These are phyloP conservation scores for Trichoderma semiorbis DNA, from an alignment of 2,329 filamentous ascomycete species.

Conservation along the genomic window DNA sequence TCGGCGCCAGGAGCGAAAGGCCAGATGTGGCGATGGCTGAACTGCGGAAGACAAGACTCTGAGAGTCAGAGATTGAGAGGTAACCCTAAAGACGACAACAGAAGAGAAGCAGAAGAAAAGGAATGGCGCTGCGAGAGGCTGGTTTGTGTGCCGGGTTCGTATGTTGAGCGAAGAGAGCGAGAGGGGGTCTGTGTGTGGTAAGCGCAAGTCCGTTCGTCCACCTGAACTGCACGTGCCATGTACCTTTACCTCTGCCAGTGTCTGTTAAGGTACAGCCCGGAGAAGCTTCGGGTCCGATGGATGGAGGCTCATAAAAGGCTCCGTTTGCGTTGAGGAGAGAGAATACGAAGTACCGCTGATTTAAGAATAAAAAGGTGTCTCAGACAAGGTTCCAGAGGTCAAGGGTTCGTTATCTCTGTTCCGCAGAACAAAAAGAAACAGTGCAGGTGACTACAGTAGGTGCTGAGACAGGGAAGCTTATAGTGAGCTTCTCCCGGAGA, in stretches of 20 bases:
- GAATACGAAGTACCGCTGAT: not conserved
- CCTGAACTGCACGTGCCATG: not conserved
- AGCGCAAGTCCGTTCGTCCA: not conserved
- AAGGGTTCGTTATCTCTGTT: not conserved
- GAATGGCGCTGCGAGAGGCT: slow-evolving; percentile 7
- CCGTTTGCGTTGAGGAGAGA: not conserved
- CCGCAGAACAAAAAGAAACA: not conserved
- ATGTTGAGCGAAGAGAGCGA: not conserved
- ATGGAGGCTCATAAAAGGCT: not conserved
- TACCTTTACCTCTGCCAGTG: not conserved
- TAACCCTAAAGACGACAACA: not conserved
- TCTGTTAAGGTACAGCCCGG: not conserved
- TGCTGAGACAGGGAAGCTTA: not conserved
- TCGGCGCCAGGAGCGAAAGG: not conserved
- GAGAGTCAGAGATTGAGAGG: not conserved
- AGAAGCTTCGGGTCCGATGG: not conserved
- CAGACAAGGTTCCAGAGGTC: not conserved
- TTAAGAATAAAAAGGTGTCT: not conserved
- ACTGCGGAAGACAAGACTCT: not conserved
- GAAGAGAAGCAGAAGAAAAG: not conserved
- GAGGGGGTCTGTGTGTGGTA: slow-evolving; percentile 10
- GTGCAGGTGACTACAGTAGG: not conserved
- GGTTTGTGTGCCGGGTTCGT: slow-evolving; percentile 4
- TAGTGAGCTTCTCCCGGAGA: not conserved
- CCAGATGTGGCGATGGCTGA: not conserved